These are phyloP conservation scores for Letharia columbiana DNA, from an alignment of 495 filamentous ascomycete species.

Conservation along the genomic window DNA sequence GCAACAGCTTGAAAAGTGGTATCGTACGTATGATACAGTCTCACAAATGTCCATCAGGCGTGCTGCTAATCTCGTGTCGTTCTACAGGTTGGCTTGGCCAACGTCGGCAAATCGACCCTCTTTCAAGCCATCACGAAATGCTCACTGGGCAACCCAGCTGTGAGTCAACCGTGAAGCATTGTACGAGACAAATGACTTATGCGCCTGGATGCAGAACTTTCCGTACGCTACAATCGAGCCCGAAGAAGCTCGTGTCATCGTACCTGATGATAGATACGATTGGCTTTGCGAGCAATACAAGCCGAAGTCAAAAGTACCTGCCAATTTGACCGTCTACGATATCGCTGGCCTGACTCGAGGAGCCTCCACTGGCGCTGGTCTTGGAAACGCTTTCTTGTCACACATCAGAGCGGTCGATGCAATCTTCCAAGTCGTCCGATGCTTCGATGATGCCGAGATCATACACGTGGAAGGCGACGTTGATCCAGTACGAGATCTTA, in stretches of 20 bases:
- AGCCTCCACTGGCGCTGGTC: constrained; percentile 92
- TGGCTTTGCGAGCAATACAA: constrained; percentile 95
- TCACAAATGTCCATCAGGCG: constrained; percentile 13
- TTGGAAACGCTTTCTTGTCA: constrained; percentile 96
- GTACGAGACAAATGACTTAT: constrained; percentile 3
- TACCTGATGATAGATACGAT: constrained; percentile 92
- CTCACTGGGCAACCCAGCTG: constrained; percentile 92
- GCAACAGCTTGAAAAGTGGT: constrained; percentile 98
- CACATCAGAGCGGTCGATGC: constrained; percentile 99
- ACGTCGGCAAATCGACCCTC: constrained; percentile 98
- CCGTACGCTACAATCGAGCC: constrained; percentile 98
- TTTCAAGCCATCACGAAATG: constrained; percentile 99
- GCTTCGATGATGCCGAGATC: constrained; percentile 99
- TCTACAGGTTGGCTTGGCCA: constrained; percentile 86
- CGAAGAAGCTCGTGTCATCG: constrained; percentile 95
- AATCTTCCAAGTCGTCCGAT: constrained; percentile 98
- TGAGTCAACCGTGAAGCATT: constrained; percentile 29
- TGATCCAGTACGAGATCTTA: constrained; percentile 84
- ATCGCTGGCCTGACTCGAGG: constrained; percentile 96
- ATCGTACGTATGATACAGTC: constrained; percentile 72
- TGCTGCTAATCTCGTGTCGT: constrained; percentile 19
- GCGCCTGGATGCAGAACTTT: constrained; percentile 60
- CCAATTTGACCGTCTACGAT: constrained; percentile 97
- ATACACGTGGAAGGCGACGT: constrained; percentile 99
- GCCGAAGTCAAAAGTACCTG: constrained; percentile 90